These are phyloP conservation scores for Daedaleopsis nitida DNA, from an alignment of 768 basidiomycete species.

Conservation along the genomic window DNA sequence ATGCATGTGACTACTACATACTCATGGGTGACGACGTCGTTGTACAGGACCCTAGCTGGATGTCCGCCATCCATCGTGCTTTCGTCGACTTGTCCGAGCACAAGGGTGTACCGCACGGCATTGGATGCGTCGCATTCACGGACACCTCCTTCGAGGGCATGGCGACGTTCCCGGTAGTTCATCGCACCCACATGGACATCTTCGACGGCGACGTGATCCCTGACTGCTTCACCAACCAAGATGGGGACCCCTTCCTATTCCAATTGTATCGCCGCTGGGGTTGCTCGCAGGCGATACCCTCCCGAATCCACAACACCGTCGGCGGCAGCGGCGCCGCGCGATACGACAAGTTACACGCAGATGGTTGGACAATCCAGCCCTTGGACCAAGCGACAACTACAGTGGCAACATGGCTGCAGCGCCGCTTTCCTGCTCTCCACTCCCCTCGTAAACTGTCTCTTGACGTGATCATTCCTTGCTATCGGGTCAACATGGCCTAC, in stretches of 20 bases:
- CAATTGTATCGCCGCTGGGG: slow-evolving; percentile 63
- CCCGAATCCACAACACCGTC: slow-evolving; percentile 44
- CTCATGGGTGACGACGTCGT: slow-evolving; percentile 59
- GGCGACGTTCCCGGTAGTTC: slow-evolving; percentile 63
- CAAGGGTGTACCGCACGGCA: slow-evolving; percentile 41
- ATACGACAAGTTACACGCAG: slow-evolving; percentile 46
- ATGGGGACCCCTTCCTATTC: slow-evolving; percentile 58
- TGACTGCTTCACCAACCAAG: slow-evolving; percentile 56
- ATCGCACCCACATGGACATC: slow-evolving; percentile 56
- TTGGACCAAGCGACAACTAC: slow-evolving; percentile 43
- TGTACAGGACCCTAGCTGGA: slow-evolving; percentile 56
- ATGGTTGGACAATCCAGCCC: slow-evolving; percentile 50
- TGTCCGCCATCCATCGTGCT: slow-evolving; percentile 40
- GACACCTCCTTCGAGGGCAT: slow-evolving; percentile 58
- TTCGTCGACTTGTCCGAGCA: slow-evolving; percentile 39
- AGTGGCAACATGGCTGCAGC: slow-evolving; percentile 40
- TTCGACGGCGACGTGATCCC: slow-evolving; percentile 55
- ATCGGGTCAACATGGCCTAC: slow-evolving; percentile 48
- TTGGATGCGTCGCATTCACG: slow-evolving; percentile 61
- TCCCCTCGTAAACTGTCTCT: slow-evolving; percentile 45
- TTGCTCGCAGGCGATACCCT: slow-evolving; percentile 47
- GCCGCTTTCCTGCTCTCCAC: slow-evolving; percentile 17
- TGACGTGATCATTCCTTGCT: slow-evolving; percentile 59
- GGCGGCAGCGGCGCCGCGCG: slow-evolving; percentile 50
- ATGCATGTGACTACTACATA: slow-evolving; percentile 50